These are phyloP conservation scores for Colletotrichum euphorbiae DNA, from an alignment of 2,329 filamentous ascomycete species.

Conservation along the genomic window DNA sequence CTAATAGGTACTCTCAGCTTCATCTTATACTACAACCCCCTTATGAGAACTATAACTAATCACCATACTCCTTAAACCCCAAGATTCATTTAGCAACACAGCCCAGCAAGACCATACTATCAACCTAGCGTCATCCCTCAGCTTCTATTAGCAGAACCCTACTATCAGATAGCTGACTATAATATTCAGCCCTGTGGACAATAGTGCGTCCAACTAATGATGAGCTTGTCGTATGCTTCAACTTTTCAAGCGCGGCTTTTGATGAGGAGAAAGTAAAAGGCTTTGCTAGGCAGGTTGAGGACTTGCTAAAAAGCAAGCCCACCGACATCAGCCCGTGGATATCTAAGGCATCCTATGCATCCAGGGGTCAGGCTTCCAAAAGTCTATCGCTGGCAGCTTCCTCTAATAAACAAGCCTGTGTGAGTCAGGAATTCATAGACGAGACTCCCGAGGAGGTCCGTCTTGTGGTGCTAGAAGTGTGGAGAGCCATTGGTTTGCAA, in stretches of 20 bases:
- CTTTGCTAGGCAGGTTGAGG: background rate
- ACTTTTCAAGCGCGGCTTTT: slow-evolving; percentile 9
- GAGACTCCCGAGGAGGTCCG: background rate
- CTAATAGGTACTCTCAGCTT: too few species aligned
- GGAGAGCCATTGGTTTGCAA: background rate
- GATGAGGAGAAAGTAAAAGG: background rate
- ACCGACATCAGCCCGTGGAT: slow-evolving; percentile 5
- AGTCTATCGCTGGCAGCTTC: too few species aligned
- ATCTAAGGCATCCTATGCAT: background rate
- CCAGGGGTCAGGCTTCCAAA: background rate
- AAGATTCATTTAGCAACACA: too few species aligned
- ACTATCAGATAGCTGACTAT: too few species aligned
- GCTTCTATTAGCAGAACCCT: too few species aligned
- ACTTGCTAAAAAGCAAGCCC: background rate
- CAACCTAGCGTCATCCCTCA: too few species aligned
- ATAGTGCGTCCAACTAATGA: background rate
- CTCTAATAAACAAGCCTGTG: background rate
- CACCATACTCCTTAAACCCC: too few species aligned
- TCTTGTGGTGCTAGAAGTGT: background rate
- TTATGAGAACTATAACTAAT: too few species aligned
- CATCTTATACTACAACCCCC: too few species aligned
- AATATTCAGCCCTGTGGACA: background rate
- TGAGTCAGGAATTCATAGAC: background rate
- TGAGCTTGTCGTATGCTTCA: background rate
- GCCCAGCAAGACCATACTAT: too few species aligned